Base-by-base conservation (phyloP, 306 rosid species). In the Echinosophora koreensis region DNA sequence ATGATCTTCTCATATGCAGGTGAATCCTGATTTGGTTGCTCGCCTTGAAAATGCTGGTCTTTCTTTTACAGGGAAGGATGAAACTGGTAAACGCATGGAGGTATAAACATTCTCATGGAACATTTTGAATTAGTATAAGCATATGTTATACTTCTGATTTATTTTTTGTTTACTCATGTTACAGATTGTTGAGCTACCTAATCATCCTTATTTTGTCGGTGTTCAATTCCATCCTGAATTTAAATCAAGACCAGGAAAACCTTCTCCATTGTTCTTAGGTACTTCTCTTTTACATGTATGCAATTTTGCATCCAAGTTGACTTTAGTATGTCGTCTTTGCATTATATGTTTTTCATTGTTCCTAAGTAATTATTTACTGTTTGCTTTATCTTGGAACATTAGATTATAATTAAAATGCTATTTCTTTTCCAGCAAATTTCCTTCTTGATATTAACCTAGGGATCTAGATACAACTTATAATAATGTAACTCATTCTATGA, bases 211-310 rank as follows among this genome's bases (percentile, higher is more conserved):
- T 77, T 94, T 84, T 39, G n/a, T 92, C 14, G 98, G 98, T 34
- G 97, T 82, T 81, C 98, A 94, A 76, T 94, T 90, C 77, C 98
- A 94, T 80, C 97, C 98, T 6, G 98, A 94, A 74, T 94, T 86
- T 44, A 94, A 94, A 82, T 94, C 98, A 77, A 90, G 97, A 66
- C 98, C 98, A 39, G 92, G 83, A 56, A 92, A 80, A 37, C 93
- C 98, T 68, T 94, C 97, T 78, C 88, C 97, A 57, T 63, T 89
- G 63, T 94, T 94, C 89, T 77, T 73, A 84, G 98, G 98, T 92
- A 90, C 38, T 73, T 76, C 44, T 77, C 22, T 32, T 46, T 22
- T 74, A 44, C 38, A 54, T 76, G 49, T 10, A 58, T 13, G 18
- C 56, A 30, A 35, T 30, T 30, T 10, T 34, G 4, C n/a, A 57